Conservation (phyloP, 108 stramenopile genomes). For the Cyclotella atomus region DNA sequence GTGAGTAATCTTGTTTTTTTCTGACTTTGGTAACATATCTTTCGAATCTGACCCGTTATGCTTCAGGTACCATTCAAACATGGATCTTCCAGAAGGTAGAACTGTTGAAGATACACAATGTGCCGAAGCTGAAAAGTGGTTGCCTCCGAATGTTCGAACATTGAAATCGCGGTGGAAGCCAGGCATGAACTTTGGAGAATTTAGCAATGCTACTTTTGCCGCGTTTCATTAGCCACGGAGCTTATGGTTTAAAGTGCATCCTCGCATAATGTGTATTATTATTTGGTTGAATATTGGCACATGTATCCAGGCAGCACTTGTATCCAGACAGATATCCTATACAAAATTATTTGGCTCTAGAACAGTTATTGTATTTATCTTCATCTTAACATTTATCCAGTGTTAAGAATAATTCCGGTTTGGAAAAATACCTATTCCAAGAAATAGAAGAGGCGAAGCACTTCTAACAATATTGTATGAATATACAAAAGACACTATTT, state of each 20-base stretch:
- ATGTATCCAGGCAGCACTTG: too few relatives aligned
- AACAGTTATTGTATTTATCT: too few relatives aligned
- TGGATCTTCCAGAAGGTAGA: conserved; percentile 61
- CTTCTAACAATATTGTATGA: too few relatives aligned
- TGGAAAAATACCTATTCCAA: too few relatives aligned
- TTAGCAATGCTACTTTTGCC: conserved; percentile 68
- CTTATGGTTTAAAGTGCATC: neutral
- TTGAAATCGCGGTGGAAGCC: conserved; percentile 61
- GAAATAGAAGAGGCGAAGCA: too few relatives aligned
- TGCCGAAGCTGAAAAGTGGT: conserved; percentile 34
- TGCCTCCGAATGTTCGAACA: conserved; percentile 56
- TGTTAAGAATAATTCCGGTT: too few relatives aligned
- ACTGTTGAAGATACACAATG: conserved; percentile 62
- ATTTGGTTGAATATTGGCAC: too few relatives aligned
- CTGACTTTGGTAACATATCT: neutral
- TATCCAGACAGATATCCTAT: too few relatives aligned
- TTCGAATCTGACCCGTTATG: neutral
- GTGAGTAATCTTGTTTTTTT: conserved; percentile 9
- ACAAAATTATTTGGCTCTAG: too few relatives aligned
- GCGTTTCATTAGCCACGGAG: conserved; percentile 67
- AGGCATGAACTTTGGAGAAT: conserved; percentile 82
- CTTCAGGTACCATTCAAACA: conserved; percentile 41
- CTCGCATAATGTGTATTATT: too few relatives aligned
- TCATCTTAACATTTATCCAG: too few relatives aligned
- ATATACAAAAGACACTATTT: too few relatives aligned